Evolutionary conservation across 2,329 filamentous ascomycete genomes (phyloP), one percentile per base, ranked within the genome.

Genomic region (Celoporthe dispersa): DNA sequence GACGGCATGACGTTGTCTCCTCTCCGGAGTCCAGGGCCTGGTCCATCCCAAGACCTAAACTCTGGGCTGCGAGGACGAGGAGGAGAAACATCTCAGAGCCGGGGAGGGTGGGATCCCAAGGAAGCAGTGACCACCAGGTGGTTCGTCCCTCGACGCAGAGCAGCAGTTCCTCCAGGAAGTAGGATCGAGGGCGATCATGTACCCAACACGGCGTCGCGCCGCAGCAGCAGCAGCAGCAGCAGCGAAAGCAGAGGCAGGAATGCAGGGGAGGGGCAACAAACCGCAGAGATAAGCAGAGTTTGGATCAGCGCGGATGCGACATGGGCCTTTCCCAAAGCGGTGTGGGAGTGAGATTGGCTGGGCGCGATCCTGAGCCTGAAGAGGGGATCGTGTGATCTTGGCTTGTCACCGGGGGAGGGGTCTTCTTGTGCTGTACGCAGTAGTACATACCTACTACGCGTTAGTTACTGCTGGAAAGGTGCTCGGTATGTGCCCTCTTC

Each of bases 301-400:
- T 37, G 57, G 57, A 60, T 60, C 57, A n/a, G 57, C 57, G 57
- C 14, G 33, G 57, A 37, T 35, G 57, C 57, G 57, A 60, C 57
- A 35, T 35, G 57, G 57, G 57, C 57, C 57, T 60, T 60, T 60
- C 57, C 57, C 57, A 60, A 60, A 60, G 57, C 33, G 57, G 57
- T 60, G 57, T n/a, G 33, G 19, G 57, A 25, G 57, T 60, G 57
- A 60, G 33, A 60, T 60, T 60, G 57, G 31, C 31, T 22, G 57
- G 57, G 57, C 57, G 57, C 57, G 57, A 60, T 35, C 33, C 57
- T 60, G 31, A 60, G 57, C 57, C 57, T 35, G 57, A 22, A 37
- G 31, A 60, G 33, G 57, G 33, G 57, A 60, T 60, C 57, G 57
- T 60, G 31, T 37, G 57, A 60, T 37, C 31, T 35, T 37, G 31